These are phyloP conservation scores for Syncephalastrum sp. DNA, from an alignment of 371 early-diverging fungal species.

Conservation along the genomic window DNA sequence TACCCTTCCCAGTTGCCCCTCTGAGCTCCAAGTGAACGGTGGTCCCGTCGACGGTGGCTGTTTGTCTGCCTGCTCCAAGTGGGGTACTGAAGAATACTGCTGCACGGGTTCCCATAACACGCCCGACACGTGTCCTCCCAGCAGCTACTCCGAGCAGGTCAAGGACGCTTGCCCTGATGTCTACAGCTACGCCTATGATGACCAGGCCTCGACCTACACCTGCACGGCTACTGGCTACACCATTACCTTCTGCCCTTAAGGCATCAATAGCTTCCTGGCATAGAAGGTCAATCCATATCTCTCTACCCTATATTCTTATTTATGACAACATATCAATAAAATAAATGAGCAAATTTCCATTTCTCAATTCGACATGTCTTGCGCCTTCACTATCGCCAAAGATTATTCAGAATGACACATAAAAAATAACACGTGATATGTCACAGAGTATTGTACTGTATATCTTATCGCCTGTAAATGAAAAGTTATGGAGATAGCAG, in stretches of 20 bases:
- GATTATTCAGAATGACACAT: too few species aligned
- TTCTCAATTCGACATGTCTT: too few species aligned
- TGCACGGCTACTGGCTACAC: conserved; percentile 41
- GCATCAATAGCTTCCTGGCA: too few species aligned
- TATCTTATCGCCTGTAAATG: too few species aligned
- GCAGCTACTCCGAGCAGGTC: conserved; percentile 26
- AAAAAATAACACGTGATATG: too few species aligned
- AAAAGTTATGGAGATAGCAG: too few species aligned
- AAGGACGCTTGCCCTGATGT: conserved; percentile 45
- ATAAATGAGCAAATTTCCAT: too few species aligned
- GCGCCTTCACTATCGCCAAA: too few species aligned
- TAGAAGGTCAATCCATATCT: too few species aligned
- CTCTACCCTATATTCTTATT: too few species aligned
- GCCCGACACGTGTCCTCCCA: conserved; percentile 26
- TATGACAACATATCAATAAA: too few species aligned
- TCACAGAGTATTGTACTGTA: too few species aligned
- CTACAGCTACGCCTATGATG: conserved; percentile 58
- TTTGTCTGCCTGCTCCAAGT: conserved; percentile 38
- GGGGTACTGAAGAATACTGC: conserved; percentile 33
- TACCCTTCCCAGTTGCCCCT: conserved; percentile 31
- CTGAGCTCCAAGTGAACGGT: conserved; percentile 24
- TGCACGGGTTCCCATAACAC: conserved; percentile 35
- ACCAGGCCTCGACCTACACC: conserved; percentile 38
- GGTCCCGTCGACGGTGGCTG: conserved; percentile 37
- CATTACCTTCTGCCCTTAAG: conserved; percentile 43